A percentile compares a stretch with the other conserved stretches of the same genome.
phyloP scores from a whole-genome alignment of 2,329 filamentous ascomycete genomes.

The Zasmidium citrigriseum region DNA sequence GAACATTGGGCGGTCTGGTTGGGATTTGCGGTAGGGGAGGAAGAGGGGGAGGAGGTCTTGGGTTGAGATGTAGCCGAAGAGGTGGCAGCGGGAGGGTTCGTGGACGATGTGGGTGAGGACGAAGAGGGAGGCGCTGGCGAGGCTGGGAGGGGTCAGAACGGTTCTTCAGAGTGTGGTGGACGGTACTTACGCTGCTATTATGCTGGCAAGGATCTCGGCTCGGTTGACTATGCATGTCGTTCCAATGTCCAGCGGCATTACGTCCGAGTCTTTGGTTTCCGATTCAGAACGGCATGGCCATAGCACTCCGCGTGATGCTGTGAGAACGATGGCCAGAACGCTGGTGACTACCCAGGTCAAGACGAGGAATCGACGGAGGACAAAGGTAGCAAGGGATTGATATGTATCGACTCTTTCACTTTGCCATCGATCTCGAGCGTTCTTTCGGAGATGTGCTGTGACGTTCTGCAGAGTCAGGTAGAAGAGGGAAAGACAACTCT shows the following conservation, averaged over 20 bases:
- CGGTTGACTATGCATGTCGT: constrained; percentile 29
- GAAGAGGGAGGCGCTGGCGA: constrained; percentile 24
- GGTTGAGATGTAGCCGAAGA: constrained; percentile 27
- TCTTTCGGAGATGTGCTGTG: constrained; percentile 16
- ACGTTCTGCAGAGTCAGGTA: constrained; percentile 23
- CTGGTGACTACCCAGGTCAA: constrained; percentile 29
- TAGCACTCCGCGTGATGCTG: constrained; percentile 21
- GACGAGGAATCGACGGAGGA: constrained; percentile 13
- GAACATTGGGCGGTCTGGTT: constrained; percentile 15
- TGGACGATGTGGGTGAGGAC: constrained; percentile 27
- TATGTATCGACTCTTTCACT: constrained; percentile 17
- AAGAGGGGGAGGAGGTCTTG: constrained; percentile 21
- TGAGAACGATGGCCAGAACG: constrained; percentile 28
- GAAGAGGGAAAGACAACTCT: constrained; percentile 22
- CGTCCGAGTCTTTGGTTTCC: background rate
- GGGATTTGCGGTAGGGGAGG: constrained; percentile 22
- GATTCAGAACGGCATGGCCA: constrained; percentile 14
- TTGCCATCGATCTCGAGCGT: constrained; percentile 15
- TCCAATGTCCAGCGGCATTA: constrained; percentile 20
- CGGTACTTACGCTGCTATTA: constrained; percentile 27
- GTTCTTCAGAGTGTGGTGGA: background rate
- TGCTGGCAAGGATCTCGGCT: constrained; percentile 23
- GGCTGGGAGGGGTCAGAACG: constrained; percentile 18
- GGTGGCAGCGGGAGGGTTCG: constrained; percentile 26
- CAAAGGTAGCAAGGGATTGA: constrained; percentile 20